A percentile compares a stretch with the other conserved stretches of the same genome.
These are phyloP conservation scores for Fusarium siculi DNA, from an alignment of 2,329 filamentous ascomycete species.

Conservation along the genomic window DNA sequence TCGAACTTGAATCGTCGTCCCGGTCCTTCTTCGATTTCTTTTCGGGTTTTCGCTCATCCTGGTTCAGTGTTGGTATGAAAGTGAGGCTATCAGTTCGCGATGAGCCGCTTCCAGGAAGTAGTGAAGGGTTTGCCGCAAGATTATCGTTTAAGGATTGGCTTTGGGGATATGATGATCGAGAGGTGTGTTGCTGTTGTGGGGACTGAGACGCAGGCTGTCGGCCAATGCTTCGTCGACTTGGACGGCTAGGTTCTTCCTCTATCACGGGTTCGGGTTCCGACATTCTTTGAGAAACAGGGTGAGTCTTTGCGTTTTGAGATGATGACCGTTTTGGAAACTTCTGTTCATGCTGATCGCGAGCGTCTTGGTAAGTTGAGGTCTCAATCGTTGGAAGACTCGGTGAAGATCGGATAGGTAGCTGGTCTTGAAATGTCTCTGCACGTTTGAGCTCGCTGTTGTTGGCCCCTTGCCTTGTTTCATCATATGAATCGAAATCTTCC, in stretches of 20 bases:
- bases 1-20: slow-evolving; percentile 68
- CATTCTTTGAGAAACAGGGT: slow-evolving; percentile 51
- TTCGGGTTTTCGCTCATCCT: slow-evolving; percentile 79
- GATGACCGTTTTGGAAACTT: slow-evolving; percentile 65
- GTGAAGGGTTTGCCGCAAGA: slow-evolving; percentile 61
- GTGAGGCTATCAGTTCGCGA: slow-evolving; percentile 79
- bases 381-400: slow-evolving; percentile 66
- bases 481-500: slow-evolving; percentile 59
- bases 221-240: slow-evolving; percentile 41
- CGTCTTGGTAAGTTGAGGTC: slow-evolving; percentile 64
- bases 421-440: slow-evolving; percentile 46
- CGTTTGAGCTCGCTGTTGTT: slow-evolving; percentile 36
- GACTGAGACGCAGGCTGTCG: slow-evolving; percentile 34
- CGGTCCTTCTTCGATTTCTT: slow-evolving; percentile 80
- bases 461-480: slow-evolving; percentile 49
- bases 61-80: slow-evolving; percentile 77
- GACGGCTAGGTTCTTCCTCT: slow-evolving; percentile 60
- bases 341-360: slow-evolving; percentile 40
- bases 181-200: slow-evolving; percentile 42
- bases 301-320: slow-evolving; percentile 61
- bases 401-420: slow-evolving; percentile 49
- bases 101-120: slow-evolving; percentile 74
- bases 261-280: slow-evolving; percentile 40
- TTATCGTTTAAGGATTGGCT: slow-evolving; percentile 45
- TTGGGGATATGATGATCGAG: slow-evolving; percentile 43